These are phyloP conservation scores for Mariannaea elegans DNA, from an alignment of 2,329 filamentous ascomycete species.

Conservation along the genomic window DNA sequence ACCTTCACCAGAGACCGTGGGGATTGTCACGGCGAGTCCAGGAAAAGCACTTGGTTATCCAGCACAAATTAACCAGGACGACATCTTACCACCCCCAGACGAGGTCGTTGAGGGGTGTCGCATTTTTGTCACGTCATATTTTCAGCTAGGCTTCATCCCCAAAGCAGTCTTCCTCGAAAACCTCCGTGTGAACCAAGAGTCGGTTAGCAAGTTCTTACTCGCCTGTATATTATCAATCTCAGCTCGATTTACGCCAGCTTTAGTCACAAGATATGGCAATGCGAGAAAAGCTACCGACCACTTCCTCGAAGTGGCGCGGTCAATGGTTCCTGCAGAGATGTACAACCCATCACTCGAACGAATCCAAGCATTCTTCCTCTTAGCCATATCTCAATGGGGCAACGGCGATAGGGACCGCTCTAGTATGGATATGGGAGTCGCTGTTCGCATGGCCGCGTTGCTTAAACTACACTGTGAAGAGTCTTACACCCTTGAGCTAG, in stretches of 20 bases:
- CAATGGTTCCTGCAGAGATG: slow-evolving; percentile 41
- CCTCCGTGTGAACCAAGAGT: slow-evolving; percentile 27
- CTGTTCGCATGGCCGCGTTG: slow-evolving; percentile 47
- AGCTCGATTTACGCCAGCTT: slow-evolving; percentile 42
- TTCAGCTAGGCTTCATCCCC: slow-evolving; percentile 46
- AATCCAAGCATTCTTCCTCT: slow-evolving; percentile 44
- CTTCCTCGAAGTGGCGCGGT: slow-evolving; percentile 38
- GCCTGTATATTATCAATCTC: slow-evolving; percentile 43
- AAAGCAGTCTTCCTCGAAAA: slow-evolving; percentile 43
- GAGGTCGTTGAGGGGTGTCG: slow-evolving; percentile 42
- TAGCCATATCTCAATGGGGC: slow-evolving; percentile 46
- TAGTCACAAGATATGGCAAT: slow-evolving; percentile 36
- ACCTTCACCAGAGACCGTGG: neutral
- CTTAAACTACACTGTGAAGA: slow-evolving; percentile 49
- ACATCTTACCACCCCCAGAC: slow-evolving; percentile 32
- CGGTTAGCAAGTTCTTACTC: slow-evolving; percentile 42
- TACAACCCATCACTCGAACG: slow-evolving; percentile 40
- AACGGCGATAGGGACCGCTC: slow-evolving; percentile 44
- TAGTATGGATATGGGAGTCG: slow-evolving; percentile 49
- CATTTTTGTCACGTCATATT: slow-evolving; percentile 42
- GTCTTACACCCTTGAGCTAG: slow-evolving; percentile 40
- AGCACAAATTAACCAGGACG: neutral
- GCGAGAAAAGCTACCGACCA: slow-evolving; percentile 37
- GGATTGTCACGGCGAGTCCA: neutral
- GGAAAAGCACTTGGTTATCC: neutral